A percentile compares a stretch with the other conserved stretches of the same genome.
Conservation (phyloP, 495 filamentous ascomycete genomes). For the Hyaloscypha bicolor region DNA sequence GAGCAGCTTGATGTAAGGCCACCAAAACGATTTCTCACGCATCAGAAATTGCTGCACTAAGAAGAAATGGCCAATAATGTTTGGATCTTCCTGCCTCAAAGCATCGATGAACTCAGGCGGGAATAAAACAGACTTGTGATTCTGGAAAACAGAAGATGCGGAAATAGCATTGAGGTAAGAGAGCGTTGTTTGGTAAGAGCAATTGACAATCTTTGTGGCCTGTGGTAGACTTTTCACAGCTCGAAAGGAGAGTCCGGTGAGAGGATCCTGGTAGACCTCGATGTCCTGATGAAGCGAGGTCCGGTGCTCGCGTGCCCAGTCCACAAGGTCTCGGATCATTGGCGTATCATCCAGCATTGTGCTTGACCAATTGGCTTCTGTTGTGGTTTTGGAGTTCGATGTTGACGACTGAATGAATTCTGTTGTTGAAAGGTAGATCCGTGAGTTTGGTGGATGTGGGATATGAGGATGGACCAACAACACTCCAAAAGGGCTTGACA, state of each 20-base stretch:
- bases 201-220: constrained; percentile 12
- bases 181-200: constrained; percentile 21
- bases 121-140: constrained; percentile 19
- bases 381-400: neutral
- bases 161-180: constrained; percentile 31
- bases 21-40: constrained; percentile 50
- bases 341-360: neutral
- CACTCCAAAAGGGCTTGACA: too few species aligned
- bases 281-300: constrained; percentile 18
- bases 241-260: constrained; percentile 26
- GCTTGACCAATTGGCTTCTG: neutral
- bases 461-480: too few species aligned
- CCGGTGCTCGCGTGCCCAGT: constrained; percentile 17
- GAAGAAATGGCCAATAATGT: constrained; percentile 33
- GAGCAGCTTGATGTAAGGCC: constrained; percentile 50
- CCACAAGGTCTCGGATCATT: constrained; percentile 17
- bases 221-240: constrained; percentile 15
- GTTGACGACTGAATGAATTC: neutral
- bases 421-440: neutral
- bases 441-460: neutral
- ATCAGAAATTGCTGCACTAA: constrained; percentile 41
- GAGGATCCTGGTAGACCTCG: constrained; percentile 20
- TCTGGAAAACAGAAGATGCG: neutral
- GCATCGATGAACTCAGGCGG: constrained; percentile 22
- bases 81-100: constrained; percentile 19